Percentiles rank a stretch among this genome's conserved stretches.
Evolutionary conservation across 306 rosid species (phyloP).

Genomic region (Begonia masoniana): DNA sequence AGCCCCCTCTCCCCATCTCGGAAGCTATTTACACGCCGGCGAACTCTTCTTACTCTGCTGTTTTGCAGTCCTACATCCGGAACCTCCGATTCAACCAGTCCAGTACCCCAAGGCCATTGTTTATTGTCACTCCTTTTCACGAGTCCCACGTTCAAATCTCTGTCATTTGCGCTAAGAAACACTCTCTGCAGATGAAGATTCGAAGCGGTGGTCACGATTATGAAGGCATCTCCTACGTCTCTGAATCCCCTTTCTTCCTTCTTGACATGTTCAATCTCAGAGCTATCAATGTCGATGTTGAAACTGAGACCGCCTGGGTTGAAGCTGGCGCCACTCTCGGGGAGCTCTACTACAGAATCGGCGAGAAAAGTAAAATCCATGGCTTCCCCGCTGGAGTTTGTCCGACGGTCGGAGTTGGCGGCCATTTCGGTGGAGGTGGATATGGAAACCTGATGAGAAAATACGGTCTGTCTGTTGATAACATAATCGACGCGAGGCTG

Average conservation of each 20-base stretch:
- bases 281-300: conserved; percentile 5
- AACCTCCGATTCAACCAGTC: conserved; percentile 13
- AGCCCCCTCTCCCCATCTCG: conserved; percentile 3
- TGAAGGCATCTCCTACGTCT: conserved; percentile 19
- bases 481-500: conserved; percentile 17
- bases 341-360: conserved; percentile 20
- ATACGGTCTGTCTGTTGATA: conserved; percentile 22
- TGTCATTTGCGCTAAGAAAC: conserved; percentile 8
- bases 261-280: conserved; percentile 25
- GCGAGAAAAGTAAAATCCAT: conserved; percentile 7
- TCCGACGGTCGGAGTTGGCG: conserved; percentile 16
- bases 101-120: conserved; percentile 20
- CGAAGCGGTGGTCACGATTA: conserved; percentile 35
- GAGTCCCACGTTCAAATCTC: conserved; percentile 16
- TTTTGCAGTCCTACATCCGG: conserved; percentile 7
- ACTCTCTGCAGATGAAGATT: conserved; percentile 13
- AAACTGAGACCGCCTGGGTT: conserved; percentile 14
- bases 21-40: conserved; percentile 8
- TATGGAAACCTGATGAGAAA: conserved; percentile 24
- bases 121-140: conserved; percentile 9
- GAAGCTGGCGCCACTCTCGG: conserved; percentile 24
- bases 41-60: conserved; percentile 10
- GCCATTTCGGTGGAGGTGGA: conserved; percentile 27
- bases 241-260: conserved; percentile 13
- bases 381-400: conserved; percentile 21